Percentiles rank a stretch among this genome's conserved stretches.
Evolutionary conservation across 768 basidiomycete species (phyloP).

Genomic region (Trametes coccinea): DNA sequence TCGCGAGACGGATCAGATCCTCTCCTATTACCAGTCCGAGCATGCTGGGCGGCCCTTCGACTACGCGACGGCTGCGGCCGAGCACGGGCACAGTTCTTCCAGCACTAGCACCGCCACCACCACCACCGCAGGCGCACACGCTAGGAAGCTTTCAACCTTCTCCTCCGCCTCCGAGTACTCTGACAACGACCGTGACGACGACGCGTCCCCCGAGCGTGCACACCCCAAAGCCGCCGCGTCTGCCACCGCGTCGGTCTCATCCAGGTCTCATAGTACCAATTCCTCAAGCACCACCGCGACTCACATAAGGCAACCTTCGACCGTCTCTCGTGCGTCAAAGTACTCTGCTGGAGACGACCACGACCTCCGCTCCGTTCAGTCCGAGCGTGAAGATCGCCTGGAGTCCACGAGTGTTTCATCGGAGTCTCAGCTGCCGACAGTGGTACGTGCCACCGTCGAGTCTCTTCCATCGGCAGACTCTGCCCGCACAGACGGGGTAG

Average conservation of each 20-base stretch:
- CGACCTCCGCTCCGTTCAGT: neutral
- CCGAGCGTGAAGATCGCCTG: neutral
- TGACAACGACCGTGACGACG: neutral
- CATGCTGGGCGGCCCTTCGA: slow-evolving; percentile 39
- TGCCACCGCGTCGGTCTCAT: no score
- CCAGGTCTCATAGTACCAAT: neutral
- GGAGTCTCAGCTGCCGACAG: neutral
- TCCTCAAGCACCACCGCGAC: neutral
- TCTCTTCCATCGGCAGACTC: neutral
- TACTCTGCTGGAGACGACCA: slow-evolving; percentile 29
- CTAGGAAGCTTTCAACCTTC: slow-evolving; percentile 1
- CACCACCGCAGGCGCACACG: neutral
- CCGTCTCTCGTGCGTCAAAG: slow-evolving; percentile 46
- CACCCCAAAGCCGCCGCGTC: neutral
- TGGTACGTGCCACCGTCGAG: slow-evolving; percentile 7
- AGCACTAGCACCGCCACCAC: neutral
- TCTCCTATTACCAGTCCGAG: slow-evolving; percentile 59
- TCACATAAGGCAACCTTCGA: slow-evolving; percentile 5
- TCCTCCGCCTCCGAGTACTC: slow-evolving; percentile 50
- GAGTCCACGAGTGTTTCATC: no score
- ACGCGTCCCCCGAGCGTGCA: neutral
- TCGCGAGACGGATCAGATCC: slow-evolving; percentile 45
- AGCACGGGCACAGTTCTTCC: slow-evolving; percentile 15
- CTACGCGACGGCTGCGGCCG: slow-evolving; percentile 21
- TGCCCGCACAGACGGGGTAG: slow-evolving; percentile 8